Conservation (phyloP, 352 stramenopile species). For the Phytophthora pistaciae region DNA sequence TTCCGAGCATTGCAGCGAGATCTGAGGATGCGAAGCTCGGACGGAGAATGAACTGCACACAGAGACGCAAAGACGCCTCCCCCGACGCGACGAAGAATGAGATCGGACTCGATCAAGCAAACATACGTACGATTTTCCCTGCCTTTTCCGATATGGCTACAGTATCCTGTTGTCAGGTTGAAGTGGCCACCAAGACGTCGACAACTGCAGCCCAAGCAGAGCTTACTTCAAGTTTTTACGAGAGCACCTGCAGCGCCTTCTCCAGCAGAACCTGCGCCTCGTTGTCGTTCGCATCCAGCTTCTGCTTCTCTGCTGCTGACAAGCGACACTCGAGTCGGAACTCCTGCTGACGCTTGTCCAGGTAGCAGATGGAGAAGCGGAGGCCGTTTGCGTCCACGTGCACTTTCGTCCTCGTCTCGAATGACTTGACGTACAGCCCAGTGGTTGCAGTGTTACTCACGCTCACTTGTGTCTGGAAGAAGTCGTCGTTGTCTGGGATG, state of each 20-base stretch:
- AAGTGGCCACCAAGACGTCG: constrained; percentile 10
- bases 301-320: constrained; percentile 18
- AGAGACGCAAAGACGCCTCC: constrained; percentile 9
- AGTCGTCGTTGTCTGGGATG: constrained; percentile 16
- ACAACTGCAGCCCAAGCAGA: not conserved
- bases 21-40: not conserved
- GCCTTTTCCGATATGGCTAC: constrained; percentile 36
- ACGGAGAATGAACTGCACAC: constrained; percentile 4
- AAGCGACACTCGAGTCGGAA: constrained; percentile 49
- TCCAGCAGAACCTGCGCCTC: constrained; percentile 35
- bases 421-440: constrained; percentile 34
- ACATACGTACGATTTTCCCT: constrained; percentile 36
- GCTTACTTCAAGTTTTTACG: constrained; percentile 10
- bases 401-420: constrained; percentile 31
- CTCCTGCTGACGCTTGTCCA: constrained; percentile 35
- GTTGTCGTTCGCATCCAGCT: constrained; percentile 29
- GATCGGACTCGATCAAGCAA: not conserved
- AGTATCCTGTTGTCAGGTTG: constrained; percentile 30
- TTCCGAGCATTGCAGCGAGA: constrained; percentile 7
- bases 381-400: constrained; percentile 30
- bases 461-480: constrained; percentile 34
- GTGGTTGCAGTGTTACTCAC: constrained; percentile 19
- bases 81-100: constrained; percentile 15
- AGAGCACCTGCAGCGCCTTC: constrained; percentile 39
- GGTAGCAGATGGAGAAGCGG: constrained; percentile 32